Base-by-base conservation (phyloP, 2,329 filamentous ascomycete genomes). In the Metarhizium anisopliae region DNA sequence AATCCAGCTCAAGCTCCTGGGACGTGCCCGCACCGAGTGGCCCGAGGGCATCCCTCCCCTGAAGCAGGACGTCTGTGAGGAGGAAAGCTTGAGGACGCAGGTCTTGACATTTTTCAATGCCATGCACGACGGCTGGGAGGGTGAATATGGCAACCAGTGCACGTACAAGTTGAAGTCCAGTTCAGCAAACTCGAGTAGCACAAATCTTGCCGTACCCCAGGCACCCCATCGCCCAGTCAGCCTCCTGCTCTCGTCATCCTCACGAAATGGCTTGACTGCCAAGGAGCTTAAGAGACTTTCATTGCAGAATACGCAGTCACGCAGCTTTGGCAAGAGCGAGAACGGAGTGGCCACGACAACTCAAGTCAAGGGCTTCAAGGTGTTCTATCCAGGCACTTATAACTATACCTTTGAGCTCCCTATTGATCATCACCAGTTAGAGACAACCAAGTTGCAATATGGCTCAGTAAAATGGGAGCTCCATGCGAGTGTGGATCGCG, bases 91-190 rank as follows among this genome's bases (percentile, higher is more conserved):
- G 58, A 86, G 95, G 71, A 93, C 89, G 45, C 92, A 96, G 66
- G 93, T 85, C 18, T 85, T 90, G 72, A 93, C 87, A 0, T 97
- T 97, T 68, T 99, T 96, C 77, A 95, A 96, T 65, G 87, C 88
- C 51, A 75, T 80, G 66, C 80, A 84, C 59, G 77, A 82, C 55
- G 75, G 76, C 3, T 82, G 81, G 76, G 80, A 83, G 63, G 78
- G 76, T 18, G 78, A 82, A 51, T 86, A 80, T 62, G 83, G 83
- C n/a, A 83, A 83, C 60, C 78, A 82, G 60, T 86, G 83, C 71
- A 79, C 72, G 5, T 85, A 79, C 66, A 70, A 68, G 3, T 69
- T 81, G 38, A 79, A 75, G 59, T 63, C 64, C 45, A 64, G 61
- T 49, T 62, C 69, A 10, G 69, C 74, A 29, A 70, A 67, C 55